phyloP scores from a whole-genome alignment of 352 stramenopile species.

The Globisporangium radiosum region DNA sequence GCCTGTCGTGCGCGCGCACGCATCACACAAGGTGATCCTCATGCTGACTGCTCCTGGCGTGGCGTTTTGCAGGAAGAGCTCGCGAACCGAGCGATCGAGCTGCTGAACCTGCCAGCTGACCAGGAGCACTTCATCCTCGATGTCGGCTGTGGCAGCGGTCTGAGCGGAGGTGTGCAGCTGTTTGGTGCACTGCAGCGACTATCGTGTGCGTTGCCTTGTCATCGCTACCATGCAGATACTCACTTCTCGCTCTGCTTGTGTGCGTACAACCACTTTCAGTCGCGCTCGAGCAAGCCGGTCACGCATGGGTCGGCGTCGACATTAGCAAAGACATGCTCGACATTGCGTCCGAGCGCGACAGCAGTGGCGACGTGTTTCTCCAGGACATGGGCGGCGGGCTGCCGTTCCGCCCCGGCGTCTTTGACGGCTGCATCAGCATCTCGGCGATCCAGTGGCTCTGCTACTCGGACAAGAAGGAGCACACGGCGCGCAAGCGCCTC shows the following conservation, averaged over 20 bases:
- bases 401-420: conserved; percentile 95
- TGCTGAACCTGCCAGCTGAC: conserved; percentile 90
- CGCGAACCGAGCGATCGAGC: conserved; percentile 94
- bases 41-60: background rate
- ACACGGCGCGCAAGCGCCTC: conserved; percentile 91
- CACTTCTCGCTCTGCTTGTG: conserved; percentile 1
- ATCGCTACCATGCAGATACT: background rate
- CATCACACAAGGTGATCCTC: no score
- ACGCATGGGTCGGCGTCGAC: conserved; percentile 98
- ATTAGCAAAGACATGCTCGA: conserved; percentile 98
- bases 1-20: background rate
- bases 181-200: background rate
- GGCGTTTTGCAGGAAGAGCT: conserved; percentile 75
- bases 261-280: conserved; percentile 24
- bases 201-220: background rate
- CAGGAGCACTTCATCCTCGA: conserved; percentile 92
- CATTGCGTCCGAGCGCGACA: conserved; percentile 93
- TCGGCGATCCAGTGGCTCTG: conserved; percentile 99
- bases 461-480: conserved; percentile 97
- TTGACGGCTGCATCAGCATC: conserved; percentile 99
- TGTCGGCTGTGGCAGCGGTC: conserved; percentile 94
- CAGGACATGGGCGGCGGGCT: conserved; percentile 98
- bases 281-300: conserved; percentile 87
- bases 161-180: conserved; percentile 84
- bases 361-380: conserved; percentile 82